Conservation (phyloP, 176 grass and related monocot genomes). For the Oryza longistaminata region DNA sequence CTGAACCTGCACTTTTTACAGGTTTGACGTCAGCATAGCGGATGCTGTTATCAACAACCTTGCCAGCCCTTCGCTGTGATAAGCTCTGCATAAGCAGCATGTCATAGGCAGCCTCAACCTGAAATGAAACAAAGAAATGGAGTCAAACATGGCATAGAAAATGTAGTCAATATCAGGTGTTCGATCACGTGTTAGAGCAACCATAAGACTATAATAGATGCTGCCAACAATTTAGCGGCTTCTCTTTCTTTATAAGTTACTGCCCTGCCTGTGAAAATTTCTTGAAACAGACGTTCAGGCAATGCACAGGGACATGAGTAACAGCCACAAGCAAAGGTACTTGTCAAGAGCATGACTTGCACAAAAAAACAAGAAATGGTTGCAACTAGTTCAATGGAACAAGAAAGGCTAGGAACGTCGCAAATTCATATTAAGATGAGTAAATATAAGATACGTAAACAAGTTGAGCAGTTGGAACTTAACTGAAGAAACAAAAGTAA, state of each 20-base stretch:
- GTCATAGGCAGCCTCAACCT: slow-evolving; percentile 96
- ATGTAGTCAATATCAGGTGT: not conserved
- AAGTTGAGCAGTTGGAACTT: slow-evolving; percentile 5
- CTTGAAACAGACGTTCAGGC: slow-evolving; percentile 37
- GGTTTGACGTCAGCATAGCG: slow-evolving; percentile 95
- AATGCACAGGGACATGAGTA: slow-evolving; percentile 32
- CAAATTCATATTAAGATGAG: not conserved
- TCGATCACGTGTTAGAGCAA: slow-evolving; percentile 3
- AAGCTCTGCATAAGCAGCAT: slow-evolving; percentile 94
- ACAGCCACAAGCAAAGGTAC: slow-evolving; percentile 36
- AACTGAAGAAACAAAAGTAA: not conserved
- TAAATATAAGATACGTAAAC: not conserved
- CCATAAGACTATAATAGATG: not conserved
- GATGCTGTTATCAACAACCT: slow-evolving; percentile 77
- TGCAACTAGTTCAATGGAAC: slow-evolving; percentile 26
- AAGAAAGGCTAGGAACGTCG: slow-evolving; percentile 36
- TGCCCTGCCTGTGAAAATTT: not conserved
- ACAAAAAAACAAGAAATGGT: slow-evolving; percentile 38
- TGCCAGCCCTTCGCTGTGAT: slow-evolving; percentile 72
- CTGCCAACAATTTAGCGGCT: slow-evolving; percentile 21
- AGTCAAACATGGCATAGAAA: slow-evolving; percentile 29
- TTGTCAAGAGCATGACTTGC: slow-evolving; percentile 47
- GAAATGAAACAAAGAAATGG: slow-evolving; percentile 28
- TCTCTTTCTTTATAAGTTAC: slow-evolving; percentile 1
- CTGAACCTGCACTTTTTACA: slow-evolving; percentile 46